A percentile compares a stretch with the other conserved stretches of the same genome.
phyloP scores from a whole-genome alignment of 768 basidiomycete species.

The Lactarius hengduanensis region DNA sequence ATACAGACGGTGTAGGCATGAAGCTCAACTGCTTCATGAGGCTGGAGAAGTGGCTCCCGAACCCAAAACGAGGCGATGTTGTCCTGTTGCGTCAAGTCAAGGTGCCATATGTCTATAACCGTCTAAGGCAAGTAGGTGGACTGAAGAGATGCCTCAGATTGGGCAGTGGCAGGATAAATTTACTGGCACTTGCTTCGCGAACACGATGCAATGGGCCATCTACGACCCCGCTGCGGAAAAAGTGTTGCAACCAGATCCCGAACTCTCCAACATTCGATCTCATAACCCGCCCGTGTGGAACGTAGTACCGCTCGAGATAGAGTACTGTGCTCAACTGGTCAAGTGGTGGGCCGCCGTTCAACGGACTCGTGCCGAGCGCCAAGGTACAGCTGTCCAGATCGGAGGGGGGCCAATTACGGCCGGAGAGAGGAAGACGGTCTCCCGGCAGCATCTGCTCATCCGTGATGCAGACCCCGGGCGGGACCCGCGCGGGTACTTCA shows the following conservation, averaged over 20 bases:
- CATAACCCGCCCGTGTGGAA: constrained; percentile 11
- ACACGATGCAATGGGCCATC: constrained; percentile 24
- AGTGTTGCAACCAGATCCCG: constrained; percentile 15
- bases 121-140: background rate
- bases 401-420: constrained; percentile 20
- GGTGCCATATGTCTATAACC: constrained; percentile 36
- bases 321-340: constrained; percentile 21
- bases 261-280: background rate
- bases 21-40: constrained; percentile 51
- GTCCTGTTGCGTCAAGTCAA: constrained; percentile 51
- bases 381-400: constrained; percentile 23
- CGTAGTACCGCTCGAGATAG: constrained; percentile 1
- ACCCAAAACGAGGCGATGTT: constrained; percentile 47
- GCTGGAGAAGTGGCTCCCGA: constrained; percentile 51
- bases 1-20: constrained; percentile 31
- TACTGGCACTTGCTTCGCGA: constrained; percentile 16
- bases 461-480: constrained; percentile 48
- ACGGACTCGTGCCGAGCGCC: constrained; percentile 17
- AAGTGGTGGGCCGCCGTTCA: constrained; percentile 29
- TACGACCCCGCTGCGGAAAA: constrained; percentile 11
- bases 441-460: constrained; percentile 48
- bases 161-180: constrained; percentile 11
- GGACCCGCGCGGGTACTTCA: constrained; percentile 52
- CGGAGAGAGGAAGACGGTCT: background rate
- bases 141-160: constrained; percentile 18